Evolutionary conservation across 768 basidiomycete species (phyloP).

Genomic region (Mycena rosella): DNA sequence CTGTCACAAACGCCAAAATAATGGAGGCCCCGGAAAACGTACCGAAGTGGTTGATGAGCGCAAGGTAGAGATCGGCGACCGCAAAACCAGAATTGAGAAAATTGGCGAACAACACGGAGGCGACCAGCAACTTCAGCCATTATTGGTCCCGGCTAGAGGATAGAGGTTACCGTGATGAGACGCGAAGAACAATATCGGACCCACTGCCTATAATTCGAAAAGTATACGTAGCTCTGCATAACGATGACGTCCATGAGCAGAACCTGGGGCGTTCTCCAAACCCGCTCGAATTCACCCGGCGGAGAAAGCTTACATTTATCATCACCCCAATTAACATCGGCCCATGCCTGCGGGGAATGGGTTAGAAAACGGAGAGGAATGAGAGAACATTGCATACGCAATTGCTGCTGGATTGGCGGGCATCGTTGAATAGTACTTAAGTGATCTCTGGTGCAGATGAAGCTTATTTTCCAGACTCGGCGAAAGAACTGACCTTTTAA

Average conservation of each 20-base stretch:
- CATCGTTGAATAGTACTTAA: neutral
- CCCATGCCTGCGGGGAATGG: neutral
- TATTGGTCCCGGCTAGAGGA: neutral
- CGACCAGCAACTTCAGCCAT: neutral
- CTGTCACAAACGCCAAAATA: too few relatives aligned
- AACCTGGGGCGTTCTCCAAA: neutral
- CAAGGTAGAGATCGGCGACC: slow-evolving; percentile 1
- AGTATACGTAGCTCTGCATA: slow-evolving; percentile 6
- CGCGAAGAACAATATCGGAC: neutral
- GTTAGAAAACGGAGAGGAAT: neutral
- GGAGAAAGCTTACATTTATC: neutral
- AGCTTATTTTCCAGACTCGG: neutral
- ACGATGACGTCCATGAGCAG: slow-evolving; percentile 4
- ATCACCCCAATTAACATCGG: slow-evolving; percentile 9
- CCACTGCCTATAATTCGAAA: neutral
- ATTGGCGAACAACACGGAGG: slow-evolving; percentile 1
- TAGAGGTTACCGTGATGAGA: neutral
- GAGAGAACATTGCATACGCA: neutral
- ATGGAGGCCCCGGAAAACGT: neutral
- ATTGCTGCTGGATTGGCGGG: neutral
- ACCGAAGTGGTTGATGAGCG: slow-evolving; percentile 3
- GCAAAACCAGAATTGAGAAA: slow-evolving; percentile 6
- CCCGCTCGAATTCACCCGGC: neutral
- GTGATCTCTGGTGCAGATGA: neutral
- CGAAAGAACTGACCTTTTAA: neutral